A percentile compares a stretch with the other conserved stretches of the same genome.
Conservation (phyloP, 2,329 filamentous ascomycete genomes). For the Scedosporium minutisporum region DNA sequence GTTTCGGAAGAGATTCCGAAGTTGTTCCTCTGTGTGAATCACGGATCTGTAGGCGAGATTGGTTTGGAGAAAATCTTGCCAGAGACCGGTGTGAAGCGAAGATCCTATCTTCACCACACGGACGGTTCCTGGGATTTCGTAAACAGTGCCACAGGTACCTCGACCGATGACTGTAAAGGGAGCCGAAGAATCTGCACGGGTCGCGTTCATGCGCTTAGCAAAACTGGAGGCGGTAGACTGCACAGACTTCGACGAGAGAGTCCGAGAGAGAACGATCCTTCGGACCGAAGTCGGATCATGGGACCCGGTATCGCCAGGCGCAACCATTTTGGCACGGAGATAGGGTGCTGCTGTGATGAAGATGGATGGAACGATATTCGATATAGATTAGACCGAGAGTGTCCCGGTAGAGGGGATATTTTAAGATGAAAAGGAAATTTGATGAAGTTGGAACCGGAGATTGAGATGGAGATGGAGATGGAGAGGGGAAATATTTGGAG, state of each 20-base stretch:
- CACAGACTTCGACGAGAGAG: neutral
- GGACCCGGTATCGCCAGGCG: too few relatives aligned
- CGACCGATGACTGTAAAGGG: neutral
- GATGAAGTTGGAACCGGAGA: too few relatives aligned
- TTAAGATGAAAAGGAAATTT: too few relatives aligned
- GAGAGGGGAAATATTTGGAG: too few relatives aligned
- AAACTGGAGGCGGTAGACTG: neutral
- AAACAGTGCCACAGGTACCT: neutral
- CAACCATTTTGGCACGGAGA: too few relatives aligned
- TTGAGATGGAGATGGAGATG: too few relatives aligned
- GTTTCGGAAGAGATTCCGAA: neutral
- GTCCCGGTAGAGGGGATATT: too few relatives aligned
- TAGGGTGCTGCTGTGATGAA: too few relatives aligned
- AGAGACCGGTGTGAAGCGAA: neutral
- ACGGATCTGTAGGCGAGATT: neutral
- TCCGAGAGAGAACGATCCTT: too few relatives aligned
- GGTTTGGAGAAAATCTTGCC: neutral
- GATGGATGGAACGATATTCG: too few relatives aligned
- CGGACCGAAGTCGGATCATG: too few relatives aligned
- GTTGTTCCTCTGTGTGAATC: neutral
- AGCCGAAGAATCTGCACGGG: neutral
- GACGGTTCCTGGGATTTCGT: neutral
- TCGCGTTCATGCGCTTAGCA: neutral
- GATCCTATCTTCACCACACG: neutral
- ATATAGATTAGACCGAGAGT: too few relatives aligned